Evolutionary conservation across 1,284 basidiomycete genomes (phyloP).

Genomic region (Rhodotorula glutinis): DNA sequence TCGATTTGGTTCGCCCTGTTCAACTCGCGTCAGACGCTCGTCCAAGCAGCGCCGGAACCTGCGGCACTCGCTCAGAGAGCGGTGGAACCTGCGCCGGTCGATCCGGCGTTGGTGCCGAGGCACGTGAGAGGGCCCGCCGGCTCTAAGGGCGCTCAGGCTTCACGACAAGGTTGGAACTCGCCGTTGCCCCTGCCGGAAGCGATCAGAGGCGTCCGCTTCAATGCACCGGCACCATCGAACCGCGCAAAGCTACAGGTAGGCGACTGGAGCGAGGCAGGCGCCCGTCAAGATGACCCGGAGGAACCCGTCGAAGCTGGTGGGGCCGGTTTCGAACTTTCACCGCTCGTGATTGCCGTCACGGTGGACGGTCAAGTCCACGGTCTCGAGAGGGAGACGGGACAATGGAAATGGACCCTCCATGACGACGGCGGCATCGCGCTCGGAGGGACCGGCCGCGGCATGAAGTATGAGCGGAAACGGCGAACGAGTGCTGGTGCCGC

Average conservation of each 20-base stretch:
- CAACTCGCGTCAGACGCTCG: neutral
- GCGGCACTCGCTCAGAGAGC: constrained; percentile 17
- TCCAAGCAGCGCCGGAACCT: constrained; percentile 1
- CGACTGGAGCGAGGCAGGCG: no score
- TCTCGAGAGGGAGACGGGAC: constrained; percentile 73
- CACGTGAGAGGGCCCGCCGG: neutral
- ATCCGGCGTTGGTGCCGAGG: constrained; percentile 5
- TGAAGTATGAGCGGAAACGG: constrained; percentile 31
- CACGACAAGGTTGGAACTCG: neutral
- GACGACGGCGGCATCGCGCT: constrained; percentile 51
- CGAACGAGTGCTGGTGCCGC: constrained; percentile 49
- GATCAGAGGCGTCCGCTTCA: constrained; percentile 29
- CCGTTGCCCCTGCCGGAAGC: constrained; percentile 19
- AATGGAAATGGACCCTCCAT: constrained; percentile 74
- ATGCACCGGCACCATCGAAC: constrained; percentile 7
- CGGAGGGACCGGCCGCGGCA: constrained; percentile 11
- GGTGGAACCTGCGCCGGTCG: neutral
- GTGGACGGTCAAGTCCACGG: constrained; percentile 89
- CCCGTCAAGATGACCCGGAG: neutral
- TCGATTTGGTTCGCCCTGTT: neutral
- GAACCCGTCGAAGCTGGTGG: constrained; percentile 45
- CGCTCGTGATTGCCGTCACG: constrained; percentile 76
- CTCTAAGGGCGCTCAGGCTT: neutral
- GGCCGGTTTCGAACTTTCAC: constrained; percentile 59
- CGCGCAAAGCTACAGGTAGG: no score